These are phyloP conservation scores for Prunus persica DNA, from an alignment of 306 rosid species.

Conservation along the genomic window Prunus_persica_NCBIv2 NC_034015.1:639001-639500, in stretches of 20 bases:
- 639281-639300: neutral
- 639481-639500: neutral
- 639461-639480: neutral
- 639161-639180: slow-evolving; percentile 5
- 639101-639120: neutral
- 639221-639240: slow-evolving; percentile 1
- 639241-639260: slow-evolving; percentile 1
- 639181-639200: slow-evolving; percentile 5
- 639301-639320: neutral
- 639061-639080: slow-evolving; percentile 8
- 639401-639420: neutral
- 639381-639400: neutral
- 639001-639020: neutral
- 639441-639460: neutral
- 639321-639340: neutral
- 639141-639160: slow-evolving; percentile 4
- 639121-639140: slow-evolving; percentile 5
- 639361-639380: neutral
- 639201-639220: slow-evolving; percentile 4
- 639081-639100: slow-evolving; percentile 1
- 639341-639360: neutral
- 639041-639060: neutral
- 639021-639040: slow-evolving; percentile 4
- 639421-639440: neutral
- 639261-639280: neutral